phyloP scores from a whole-genome alignment of 164 flowering plant species.

The Stephania japonica region DNA sequence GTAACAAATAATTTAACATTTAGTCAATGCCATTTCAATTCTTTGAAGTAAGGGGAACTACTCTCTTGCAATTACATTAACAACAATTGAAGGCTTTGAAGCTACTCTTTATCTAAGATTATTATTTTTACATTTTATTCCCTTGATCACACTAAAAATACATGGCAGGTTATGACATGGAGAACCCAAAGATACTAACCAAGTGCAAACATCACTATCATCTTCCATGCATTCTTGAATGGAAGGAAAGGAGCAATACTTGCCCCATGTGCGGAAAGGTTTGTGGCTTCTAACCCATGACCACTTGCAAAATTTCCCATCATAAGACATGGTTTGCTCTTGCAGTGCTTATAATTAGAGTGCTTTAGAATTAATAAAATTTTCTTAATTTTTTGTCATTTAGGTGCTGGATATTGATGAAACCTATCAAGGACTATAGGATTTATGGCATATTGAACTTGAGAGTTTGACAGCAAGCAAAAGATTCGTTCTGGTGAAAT shows the following conservation, averaged over 20 bases:
- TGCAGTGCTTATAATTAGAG: background rate
- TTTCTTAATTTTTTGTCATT: background rate
- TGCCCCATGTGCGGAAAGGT: slow-evolving; percentile 87
- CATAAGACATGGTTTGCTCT: background rate
- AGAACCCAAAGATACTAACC: slow-evolving; percentile 58
- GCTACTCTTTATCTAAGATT: background rate
- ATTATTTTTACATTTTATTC: background rate
- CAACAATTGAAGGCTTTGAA: background rate
- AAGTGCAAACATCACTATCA: slow-evolving; percentile 79
- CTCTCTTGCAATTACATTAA: background rate
- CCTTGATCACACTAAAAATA: background rate
- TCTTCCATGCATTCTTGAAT: slow-evolving; percentile 77
- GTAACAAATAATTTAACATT: background rate
- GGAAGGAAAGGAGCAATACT: slow-evolving; percentile 83
- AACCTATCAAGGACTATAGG: background rate
- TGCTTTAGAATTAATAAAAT: background rate
- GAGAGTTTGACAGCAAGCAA: background rate
- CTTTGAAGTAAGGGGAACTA: background rate
- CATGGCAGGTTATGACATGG: slow-evolving; percentile 50
- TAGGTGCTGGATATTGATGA: background rate
- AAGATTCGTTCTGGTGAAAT: background rate
- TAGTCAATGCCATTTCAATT: background rate
- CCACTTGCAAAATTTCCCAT: background rate
- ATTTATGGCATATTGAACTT: background rate
- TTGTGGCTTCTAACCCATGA: background rate